phyloP scores from a whole-genome alignment of 139 green algal genomes.

The Chlorella sp. region DNA sequence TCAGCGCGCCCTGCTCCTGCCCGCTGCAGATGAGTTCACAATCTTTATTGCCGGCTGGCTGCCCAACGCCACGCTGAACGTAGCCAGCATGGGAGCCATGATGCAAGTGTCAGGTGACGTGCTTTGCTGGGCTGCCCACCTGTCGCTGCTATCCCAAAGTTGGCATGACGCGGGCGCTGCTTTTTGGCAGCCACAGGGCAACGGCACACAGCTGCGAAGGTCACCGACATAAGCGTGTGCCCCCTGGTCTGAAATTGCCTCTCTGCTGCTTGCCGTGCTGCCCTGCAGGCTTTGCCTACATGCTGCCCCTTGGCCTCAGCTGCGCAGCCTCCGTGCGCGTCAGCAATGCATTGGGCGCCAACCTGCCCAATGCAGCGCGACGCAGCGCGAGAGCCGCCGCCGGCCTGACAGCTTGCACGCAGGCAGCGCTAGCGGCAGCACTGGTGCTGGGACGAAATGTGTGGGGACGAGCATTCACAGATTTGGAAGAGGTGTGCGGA shows the following conservation, averaged over 20 bases:
- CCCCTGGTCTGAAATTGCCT: no score
- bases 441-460: background rate
- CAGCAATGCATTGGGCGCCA: slow-evolving; percentile 47
- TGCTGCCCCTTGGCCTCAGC: slow-evolving; percentile 10
- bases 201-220: no score
- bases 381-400: slow-evolving; percentile 28
- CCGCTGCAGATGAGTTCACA: background rate
- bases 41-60: slow-evolving; percentile 44
- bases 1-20: no score
- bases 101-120: slow-evolving; percentile 73
- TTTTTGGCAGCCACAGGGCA: no score
- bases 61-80: slow-evolving; percentile 53
- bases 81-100: slow-evolving; percentile 82
- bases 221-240: no score
- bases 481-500: slow-evolving; percentile 27
- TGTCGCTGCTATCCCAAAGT: no score
- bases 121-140: background rate
- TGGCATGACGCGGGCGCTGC: no score
- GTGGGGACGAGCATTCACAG: background rate
- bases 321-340: slow-evolving; percentile 40
- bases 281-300: background rate
- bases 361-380: slow-evolving; percentile 27
- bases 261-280: no score
- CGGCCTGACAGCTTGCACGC: background rate
- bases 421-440: background rate